Evolutionary conservation across 2,329 filamentous ascomycete genomes (phyloP), one percentile per base, ranked within the genome.

Genomic region (Diaporthe sp.): DNA sequence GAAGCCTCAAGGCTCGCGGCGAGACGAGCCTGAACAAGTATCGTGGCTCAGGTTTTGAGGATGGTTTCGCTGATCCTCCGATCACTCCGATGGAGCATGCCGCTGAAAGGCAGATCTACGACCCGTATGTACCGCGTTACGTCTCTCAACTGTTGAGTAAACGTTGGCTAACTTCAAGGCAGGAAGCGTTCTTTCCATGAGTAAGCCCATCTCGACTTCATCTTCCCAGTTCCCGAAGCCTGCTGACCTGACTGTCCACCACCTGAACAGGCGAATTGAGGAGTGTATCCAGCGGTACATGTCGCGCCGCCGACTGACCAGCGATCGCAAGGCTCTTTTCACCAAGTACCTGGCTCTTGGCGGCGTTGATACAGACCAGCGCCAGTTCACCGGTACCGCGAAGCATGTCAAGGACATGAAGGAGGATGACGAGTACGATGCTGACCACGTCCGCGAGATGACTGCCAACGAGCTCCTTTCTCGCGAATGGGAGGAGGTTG

Each of bases 271-370:
- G 74, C 95, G 97, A 63, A 95, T 98, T 55, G 93, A 98, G 81
- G 90, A 92, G 37, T 97, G 95, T 63, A 94, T 98, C 73, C 92
- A 95, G 78, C 93, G 95, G 20, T 99, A 93, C 85, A 92, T 94
- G 77, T 88, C 90, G 49, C 94, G 92, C 63, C 93, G 96, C 44
- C 95, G 94, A 78, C 90, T 98, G 75, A 90, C 94, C 75, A 83
- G 87, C 17, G 87, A 91, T 5, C 91, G 92, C 34, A 83, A 87
- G 6, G 86, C 89, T 25, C 85, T 95, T 47, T 97, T 99, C 84
- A 89, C 91, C 80, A 94, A 94, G 78, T 98, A 97, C 81, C 90
- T 98, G 75, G 89, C 91, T 49, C 93, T 96, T 60, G 97, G 97
- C 3, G 96, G 97, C 5, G 89, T 99, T 55, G 92, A 95, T 58